These are phyloP conservation scores for Diplosphaera chodatii DNA, from an alignment of 139 green algal genomes.

Conservation along the genomic window DNA sequence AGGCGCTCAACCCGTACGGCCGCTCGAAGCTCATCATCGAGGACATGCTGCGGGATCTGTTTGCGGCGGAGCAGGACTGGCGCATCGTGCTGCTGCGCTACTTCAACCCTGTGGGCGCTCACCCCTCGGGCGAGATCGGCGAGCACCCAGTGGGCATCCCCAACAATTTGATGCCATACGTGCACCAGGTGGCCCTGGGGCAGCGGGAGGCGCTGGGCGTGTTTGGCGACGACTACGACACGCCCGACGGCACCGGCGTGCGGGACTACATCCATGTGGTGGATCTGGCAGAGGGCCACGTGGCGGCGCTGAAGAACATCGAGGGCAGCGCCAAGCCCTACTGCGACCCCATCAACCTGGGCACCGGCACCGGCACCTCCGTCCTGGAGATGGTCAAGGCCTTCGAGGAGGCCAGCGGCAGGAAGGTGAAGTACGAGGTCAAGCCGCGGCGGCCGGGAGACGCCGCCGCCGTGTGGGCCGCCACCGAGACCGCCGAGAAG, in stretches of 20 bases:
- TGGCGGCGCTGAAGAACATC: no score
- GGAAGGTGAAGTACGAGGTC: constrained; percentile 57
- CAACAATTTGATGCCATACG: constrained; percentile 99
- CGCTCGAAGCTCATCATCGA: constrained; percentile 97
- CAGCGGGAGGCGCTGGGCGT: constrained; percentile 79
- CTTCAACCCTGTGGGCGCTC: constrained; percentile 90
- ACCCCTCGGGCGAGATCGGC: constrained; percentile 80
- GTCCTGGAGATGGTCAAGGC: constrained; percentile 94
- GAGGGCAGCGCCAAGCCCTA: constrained; percentile 31
- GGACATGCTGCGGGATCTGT: constrained; percentile 76
- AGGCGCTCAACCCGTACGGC: constrained; percentile 86
- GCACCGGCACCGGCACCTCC: constrained; percentile 83
- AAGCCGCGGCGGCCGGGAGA: constrained; percentile 70
- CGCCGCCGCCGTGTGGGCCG: constrained; percentile 80
- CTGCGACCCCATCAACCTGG: constrained; percentile 89
- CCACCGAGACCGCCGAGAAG: constrained; percentile 73
- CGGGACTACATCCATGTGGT: constrained; percentile 98
- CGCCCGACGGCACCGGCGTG: constrained; percentile 75
- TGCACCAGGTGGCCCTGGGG: constrained; percentile 92
- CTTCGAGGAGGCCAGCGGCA: constrained; percentile 86
- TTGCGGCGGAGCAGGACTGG: constrained; percentile 65
- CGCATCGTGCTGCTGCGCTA: constrained; percentile 86
- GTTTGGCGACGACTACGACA: constrained; percentile 93
- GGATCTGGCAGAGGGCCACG: no score
- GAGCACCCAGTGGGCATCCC: constrained; percentile 94